These are phyloP conservation scores for Paraurostyla sp. DNA, from an alignment of 73 alveolate species.

Conservation along the genomic window DNA sequence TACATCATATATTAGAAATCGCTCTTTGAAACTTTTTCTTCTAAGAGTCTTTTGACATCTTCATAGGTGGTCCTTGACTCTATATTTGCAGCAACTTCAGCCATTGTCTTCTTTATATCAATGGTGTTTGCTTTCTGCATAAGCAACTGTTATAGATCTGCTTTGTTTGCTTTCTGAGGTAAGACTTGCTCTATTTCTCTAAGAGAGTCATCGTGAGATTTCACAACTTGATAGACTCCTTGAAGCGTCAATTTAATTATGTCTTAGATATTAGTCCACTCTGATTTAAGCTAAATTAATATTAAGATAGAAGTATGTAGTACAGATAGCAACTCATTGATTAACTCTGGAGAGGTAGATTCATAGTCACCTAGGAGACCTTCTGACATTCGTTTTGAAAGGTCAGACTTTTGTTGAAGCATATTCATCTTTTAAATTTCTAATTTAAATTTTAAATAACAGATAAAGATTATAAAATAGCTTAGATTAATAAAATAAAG, in stretches of 20 bases:
- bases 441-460: neutral
- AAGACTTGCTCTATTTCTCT: slow-evolving; percentile 73
- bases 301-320: neutral
- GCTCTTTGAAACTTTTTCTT: slow-evolving; percentile 66
- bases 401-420: neutral
- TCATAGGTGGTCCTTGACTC: slow-evolving; percentile 64
- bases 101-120: slow-evolving; percentile 77
- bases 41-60: slow-evolving; percentile 62
- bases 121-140: slow-evolving; percentile 72
- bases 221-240: slow-evolving; percentile 70
- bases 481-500: slow-evolving; percentile 48
- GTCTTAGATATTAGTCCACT: slow-evolving; percentile 79
- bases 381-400: slow-evolving; percentile 38
- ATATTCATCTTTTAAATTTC: neutral
- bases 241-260: slow-evolving; percentile 72
- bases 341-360: slow-evolving; percentile 49
- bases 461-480: neutral
- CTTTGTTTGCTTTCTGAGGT: slow-evolving; percentile 73
- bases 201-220: slow-evolving; percentile 65
- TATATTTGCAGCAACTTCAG: slow-evolving; percentile 76
- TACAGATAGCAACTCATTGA: slow-evolving; percentile 58
- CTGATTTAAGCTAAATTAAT: slow-evolving; percentile 51
- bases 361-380: slow-evolving; percentile 24
- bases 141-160: slow-evolving; percentile 49
- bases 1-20: slow-evolving; percentile 69